Base-by-base conservation (phyloP, 768 basidiomycete genomes). In the Amanita pseudoporphyria region DNA sequence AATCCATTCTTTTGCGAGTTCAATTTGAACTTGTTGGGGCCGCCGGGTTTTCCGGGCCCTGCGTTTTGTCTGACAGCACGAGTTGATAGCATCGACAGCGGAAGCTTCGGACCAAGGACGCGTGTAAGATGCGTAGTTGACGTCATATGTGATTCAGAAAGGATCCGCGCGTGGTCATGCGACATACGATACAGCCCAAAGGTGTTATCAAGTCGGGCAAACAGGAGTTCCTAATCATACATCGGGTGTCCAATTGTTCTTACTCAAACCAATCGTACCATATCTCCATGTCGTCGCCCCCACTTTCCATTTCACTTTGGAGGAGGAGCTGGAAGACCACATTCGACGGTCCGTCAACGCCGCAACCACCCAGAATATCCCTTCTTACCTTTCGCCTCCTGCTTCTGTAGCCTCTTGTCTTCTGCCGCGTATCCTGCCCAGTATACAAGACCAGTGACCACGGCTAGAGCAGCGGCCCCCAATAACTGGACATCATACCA, bases 391-490 rank as follows among this genome's bases (percentile, higher is more conserved):
- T 43, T 50, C 14, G 49, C 41, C 22, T 50, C 49, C 19, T 40
- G 49, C 16, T 43, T 50, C 22, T 50, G 31, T 22, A 50, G 18
- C 22, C 49, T 30, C 35, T 52, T 52, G 14, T 52, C 60, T 47
- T 61, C 61, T 1, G 57, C 57, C 18, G 59, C 51, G 32, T 56
- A 64, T 14, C 63, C 61, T 2, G 52, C 57, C 56, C 57, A 64
- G 41, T 64, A 64, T 9, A 59, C 61, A 4, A 60, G 50, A 21
- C 54, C 56, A 5, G 63, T 64, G 16, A 62, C 36, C 0, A 51
- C 60, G 5, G 56, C 56, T 43, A 64, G 45, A 3, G 53, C 61
- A 26, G 55, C 61, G 14, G 57, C 58, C 9, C 59, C 63, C 47
- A 56, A 47, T 18, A 59, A 47, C 63, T 62, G 30, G 40, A 26